phyloP scores from a whole-genome alignment of 345 rosid genomes.

The sweet orange (Citrus sinensis) region DNA sequence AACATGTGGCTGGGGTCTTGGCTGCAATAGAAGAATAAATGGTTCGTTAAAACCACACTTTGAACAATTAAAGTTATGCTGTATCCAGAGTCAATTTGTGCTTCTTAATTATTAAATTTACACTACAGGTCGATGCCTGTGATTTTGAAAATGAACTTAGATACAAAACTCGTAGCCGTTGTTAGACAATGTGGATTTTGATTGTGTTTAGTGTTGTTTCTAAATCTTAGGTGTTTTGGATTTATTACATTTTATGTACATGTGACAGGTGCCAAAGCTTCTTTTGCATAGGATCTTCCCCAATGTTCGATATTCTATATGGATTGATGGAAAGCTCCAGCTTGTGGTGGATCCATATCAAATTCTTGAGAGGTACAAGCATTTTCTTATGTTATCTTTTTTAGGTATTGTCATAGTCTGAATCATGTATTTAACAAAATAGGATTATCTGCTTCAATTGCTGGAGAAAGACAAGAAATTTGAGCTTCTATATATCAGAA shows the following conservation, averaged over 20 bases:
- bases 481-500: neutral
- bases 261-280: slow-evolving; percentile 84
- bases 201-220: neutral
- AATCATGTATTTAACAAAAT: neutral
- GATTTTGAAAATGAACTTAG: neutral
- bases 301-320: slow-evolving; percentile 68
- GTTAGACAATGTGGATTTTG: neutral
- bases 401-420: neutral
- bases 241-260: slow-evolving; percentile 12
- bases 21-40: neutral
- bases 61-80: neutral
- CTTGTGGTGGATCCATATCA: slow-evolving; percentile 89
- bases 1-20: neutral
- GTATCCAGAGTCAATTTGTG: neutral
- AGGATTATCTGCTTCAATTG: neutral
- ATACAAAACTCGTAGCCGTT: neutral
- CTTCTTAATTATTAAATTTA: neutral
- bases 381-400: slow-evolving; percentile 3
- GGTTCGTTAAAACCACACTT: neutral
- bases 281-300: slow-evolving; percentile 79
- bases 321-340: slow-evolving; percentile 93
- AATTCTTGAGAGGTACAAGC: slow-evolving; percentile 70
- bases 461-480: neutral
- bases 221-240: slow-evolving; percentile 2
- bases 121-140: neutral